These are phyloP conservation scores for Dalechampia spathulata DNA, from an alignment of 441 rosid genomes.

Conservation along the genomic window DNA sequence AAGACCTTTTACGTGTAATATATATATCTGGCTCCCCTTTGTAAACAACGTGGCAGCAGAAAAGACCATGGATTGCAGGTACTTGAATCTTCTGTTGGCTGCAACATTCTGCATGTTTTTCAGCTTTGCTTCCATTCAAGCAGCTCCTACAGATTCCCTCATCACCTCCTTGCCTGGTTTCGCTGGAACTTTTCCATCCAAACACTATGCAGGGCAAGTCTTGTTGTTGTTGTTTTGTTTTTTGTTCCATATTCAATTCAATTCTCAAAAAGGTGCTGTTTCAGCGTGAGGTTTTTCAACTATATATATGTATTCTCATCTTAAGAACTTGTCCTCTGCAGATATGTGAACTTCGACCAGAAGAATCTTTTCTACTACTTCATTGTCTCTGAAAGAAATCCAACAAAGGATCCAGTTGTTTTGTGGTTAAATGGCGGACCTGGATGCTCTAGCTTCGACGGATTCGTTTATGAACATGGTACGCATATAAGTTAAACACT, in stretches of 20 bases:
- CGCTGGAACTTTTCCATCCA: slow-evolving; percentile 42
- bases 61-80: too few species aligned
- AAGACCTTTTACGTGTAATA: too few species aligned
- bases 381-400: slow-evolving; percentile 43
- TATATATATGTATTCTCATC: not conserved
- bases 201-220: slow-evolving; percentile 47
- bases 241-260: not conserved
- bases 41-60: too few species aligned
- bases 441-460: slow-evolving; percentile 70
- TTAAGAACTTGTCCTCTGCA: slow-evolving; percentile 3
- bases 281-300: too few species aligned
- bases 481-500: not conserved
- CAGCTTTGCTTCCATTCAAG: slow-evolving; percentile 14
- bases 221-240: not conserved
- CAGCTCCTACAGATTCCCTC: slow-evolving; percentile 29
- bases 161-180: slow-evolving; percentile 46
- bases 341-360: slow-evolving; percentile 35
- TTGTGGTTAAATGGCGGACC: slow-evolving; percentile 78
- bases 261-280: too few species aligned
- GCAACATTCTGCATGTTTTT: slow-evolving; percentile 20
- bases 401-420: slow-evolving; percentile 48
- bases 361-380: slow-evolving; percentile 59
- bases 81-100: too few species aligned
- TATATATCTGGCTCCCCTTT: too few species aligned
- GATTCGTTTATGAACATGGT: slow-evolving; percentile 67